Percentiles rank a stretch among this genome's conserved stretches.
Conservation (phyloP, 345 rosid genomes). For the Gossypium bickii region DNA sequence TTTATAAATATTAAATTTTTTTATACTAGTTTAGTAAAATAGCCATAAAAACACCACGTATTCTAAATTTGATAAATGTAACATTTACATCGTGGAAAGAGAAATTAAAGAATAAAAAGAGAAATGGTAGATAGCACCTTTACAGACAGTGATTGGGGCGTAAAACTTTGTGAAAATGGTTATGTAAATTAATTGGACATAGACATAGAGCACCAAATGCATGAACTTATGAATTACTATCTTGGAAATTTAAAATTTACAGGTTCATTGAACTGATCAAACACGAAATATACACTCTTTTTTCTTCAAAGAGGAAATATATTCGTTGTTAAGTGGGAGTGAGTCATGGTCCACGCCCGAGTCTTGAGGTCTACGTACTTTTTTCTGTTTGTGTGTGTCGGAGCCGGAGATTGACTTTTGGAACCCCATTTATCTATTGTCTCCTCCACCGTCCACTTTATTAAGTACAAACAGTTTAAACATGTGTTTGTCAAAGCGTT, state of each 20-base stretch:
- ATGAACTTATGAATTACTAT: background rate
- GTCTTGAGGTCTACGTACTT: background rate
- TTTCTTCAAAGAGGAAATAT: background rate
- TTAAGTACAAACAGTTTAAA: too few species aligned
- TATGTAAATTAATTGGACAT: background rate
- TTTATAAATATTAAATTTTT: too few species aligned
- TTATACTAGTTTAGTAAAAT: too few species aligned
- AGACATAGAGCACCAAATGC: background rate
- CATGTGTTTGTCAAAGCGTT: too few species aligned
- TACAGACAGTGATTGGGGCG: background rate
- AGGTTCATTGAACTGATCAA: slow-evolving; percentile 3
- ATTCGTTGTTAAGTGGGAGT: background rate
- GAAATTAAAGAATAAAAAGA: too few species aligned
- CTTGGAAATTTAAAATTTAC: background rate
- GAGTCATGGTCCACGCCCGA: background rate
- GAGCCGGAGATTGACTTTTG: slow-evolving; percentile 5
- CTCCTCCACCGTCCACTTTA: background rate
- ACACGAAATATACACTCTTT: background rate
- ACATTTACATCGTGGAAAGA: too few species aligned
- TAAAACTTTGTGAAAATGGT: background rate
- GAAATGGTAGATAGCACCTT: too few species aligned
- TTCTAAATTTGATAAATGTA: too few species aligned
- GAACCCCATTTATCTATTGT: too few species aligned
- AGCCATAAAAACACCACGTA: too few species aligned
- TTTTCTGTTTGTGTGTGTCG: background rate